Conservation (phyloP, 257 asterid species). For the Rehmannia glutinosa region DNA sequence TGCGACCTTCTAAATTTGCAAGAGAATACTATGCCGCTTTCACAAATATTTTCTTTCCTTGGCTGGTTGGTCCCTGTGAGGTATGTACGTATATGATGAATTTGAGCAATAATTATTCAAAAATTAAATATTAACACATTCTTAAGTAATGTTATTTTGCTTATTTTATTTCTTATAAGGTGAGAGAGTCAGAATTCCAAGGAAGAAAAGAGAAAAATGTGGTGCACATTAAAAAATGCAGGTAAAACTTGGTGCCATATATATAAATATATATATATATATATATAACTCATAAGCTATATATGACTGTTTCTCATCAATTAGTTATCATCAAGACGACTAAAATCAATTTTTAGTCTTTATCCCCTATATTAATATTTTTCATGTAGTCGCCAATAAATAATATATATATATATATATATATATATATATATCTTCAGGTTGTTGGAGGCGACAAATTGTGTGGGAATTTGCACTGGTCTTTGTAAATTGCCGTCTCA, state of each 20-base stretch:
- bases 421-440: too few species aligned
- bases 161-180: slow-evolving; percentile 25
- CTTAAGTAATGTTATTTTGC: too few species aligned
- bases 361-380: too few species aligned
- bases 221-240: slow-evolving; percentile 67
- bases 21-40: slow-evolving; percentile 59
- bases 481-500: slow-evolving; percentile 76
- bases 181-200: slow-evolving; percentile 49
- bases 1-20: slow-evolving; percentile 47
- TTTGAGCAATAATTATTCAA: too few species aligned
- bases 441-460: slow-evolving; percentile 69
- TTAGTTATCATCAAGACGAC: neutral
- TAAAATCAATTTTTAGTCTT: too few species aligned
- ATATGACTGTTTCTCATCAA: too few species aligned
- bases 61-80: slow-evolving; percentile 74
- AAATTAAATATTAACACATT: too few species aligned
- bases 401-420: too few species aligned
- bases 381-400: too few species aligned
- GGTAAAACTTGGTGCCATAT: too few species aligned
- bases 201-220: slow-evolving; percentile 59
- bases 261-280: too few species aligned
- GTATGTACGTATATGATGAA: slow-evolving; percentile 27
- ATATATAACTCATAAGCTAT: too few species aligned
- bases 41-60: slow-evolving; percentile 62
- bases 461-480: slow-evolving; percentile 79